phyloP scores from a whole-genome alignment of 805 yeast genomes.

The Ogataea salicorniae region DNA sequence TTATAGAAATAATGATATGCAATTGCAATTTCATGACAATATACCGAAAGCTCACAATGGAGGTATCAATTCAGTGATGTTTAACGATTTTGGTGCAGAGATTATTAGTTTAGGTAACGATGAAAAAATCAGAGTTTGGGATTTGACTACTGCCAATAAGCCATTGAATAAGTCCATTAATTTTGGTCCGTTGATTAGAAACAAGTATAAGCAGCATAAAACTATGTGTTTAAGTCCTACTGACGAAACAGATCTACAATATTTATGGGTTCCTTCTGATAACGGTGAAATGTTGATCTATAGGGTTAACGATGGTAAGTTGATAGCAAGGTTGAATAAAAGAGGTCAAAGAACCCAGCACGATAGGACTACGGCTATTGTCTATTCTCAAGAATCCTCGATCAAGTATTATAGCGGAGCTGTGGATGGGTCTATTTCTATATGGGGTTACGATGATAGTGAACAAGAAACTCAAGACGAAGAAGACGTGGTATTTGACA shows the following conservation, averaged over 20 bases:
- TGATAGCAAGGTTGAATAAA: constrained; percentile 51
- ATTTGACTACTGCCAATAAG: constrained; percentile 44
- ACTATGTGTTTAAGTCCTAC: constrained; percentile 49
- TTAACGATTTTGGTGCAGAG: constrained; percentile 63
- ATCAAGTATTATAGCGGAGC: constrained; percentile 55
- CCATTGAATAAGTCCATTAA: constrained; percentile 57
- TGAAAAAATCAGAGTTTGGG: constrained; percentile 79
- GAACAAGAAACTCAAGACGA: constrained; percentile 4
- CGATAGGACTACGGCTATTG: constrained; percentile 48
- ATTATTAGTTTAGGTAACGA: constrained; percentile 71
- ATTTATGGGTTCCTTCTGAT: constrained; percentile 68
- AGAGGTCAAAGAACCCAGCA: constrained; percentile 26
- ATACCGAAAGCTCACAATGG: constrained; percentile 64
- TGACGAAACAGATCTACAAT: constrained; percentile 50
- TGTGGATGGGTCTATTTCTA: constrained; percentile 58
- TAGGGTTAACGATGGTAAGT: constrained; percentile 55
- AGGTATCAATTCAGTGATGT: constrained; percentile 71
- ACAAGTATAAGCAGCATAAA: constrained; percentile 52
- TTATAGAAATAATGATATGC: constrained; percentile 16
- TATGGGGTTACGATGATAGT: constrained; percentile 44
- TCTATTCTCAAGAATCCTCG: constrained; percentile 39
- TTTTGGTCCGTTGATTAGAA: constrained; percentile 74
- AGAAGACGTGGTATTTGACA: constrained; percentile 13
- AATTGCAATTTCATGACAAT: constrained; percentile 18
- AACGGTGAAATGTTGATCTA: constrained; percentile 64